Base-by-base conservation (phyloP, 2,329 filamentous ascomycete genomes). In the Diaporthe vexans region DNA sequence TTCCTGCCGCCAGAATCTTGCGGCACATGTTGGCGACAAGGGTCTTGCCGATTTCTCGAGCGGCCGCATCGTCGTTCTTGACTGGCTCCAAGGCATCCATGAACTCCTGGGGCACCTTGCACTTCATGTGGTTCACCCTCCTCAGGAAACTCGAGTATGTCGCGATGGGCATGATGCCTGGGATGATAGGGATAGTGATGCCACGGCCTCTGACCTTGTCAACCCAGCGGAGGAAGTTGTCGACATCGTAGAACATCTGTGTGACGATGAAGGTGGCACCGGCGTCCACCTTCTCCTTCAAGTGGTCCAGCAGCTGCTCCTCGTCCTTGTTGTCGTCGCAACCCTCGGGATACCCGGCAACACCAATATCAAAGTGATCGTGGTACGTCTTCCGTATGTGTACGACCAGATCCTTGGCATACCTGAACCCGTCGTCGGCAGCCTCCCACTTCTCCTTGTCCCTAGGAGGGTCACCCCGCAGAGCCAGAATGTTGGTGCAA, bases 241-340 rank as follows among this genome's bases (percentile, higher is more conserved):
- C 96, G 67, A 91, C 95, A 81, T 99, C 96, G 87, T 99, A 99
- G 85, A 98, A 98, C 97, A 99, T 99, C 86, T 99, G 97, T 0
- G 97, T 98, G 71, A 99, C 94, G 77, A 99, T 94, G 82, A 98
- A 99, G 9, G 94, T 93, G 76, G 93, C 95, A 69, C 97, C 97
- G 74, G 94, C 94, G 82, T 99, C 97, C 46, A 98, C 93, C 87
- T 99, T 99, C 84, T 98, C 94, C 86, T 98, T 98, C 81, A 99
- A 85, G 83, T 98, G 97, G 77, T 97, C 93, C 77, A 99, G 91
- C 80, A 99, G 89, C 75, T 91, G 85, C 61, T 98, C 95, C 71
- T 95, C 93, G 80, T 98, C 92, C 79, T 94, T 91, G 82, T 98
- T 95, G 83, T 98, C 97, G 79, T 99, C 97, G 79, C 93, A 95